phyloP scores from a whole-genome alignment of 1,284 basidiomycete species.

The Malassezia nana region DNA sequence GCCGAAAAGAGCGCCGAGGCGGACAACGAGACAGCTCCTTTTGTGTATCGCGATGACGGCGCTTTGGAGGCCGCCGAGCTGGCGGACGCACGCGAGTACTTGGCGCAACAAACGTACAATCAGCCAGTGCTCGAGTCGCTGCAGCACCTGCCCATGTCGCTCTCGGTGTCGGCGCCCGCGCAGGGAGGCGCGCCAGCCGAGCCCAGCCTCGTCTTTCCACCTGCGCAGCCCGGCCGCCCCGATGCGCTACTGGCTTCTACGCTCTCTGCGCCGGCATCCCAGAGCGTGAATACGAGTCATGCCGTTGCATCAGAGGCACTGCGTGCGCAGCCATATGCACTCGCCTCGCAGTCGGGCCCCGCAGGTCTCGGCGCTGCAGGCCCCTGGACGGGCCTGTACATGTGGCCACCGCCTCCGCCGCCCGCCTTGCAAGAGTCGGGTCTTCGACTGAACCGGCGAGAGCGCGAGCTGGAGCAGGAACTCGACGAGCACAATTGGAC shows the following conservation, averaged over 20 bases:
- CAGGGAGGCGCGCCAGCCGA: background rate
- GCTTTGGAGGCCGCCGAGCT: conserved; percentile 28
- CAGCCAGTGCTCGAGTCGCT: conserved; percentile 32
- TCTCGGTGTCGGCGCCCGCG: background rate
- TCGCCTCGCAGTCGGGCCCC: background rate
- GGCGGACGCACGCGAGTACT: conserved; percentile 24
- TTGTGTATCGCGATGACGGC: conserved; percentile 27
- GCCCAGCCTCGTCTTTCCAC: conserved; percentile 12
- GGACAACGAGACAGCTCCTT: background rate
- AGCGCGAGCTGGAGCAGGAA: conserved; percentile 33
- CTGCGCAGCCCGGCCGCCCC: conserved; percentile 14
- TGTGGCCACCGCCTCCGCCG: conserved; percentile 21
- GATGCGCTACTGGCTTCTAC: conserved; percentile 20
- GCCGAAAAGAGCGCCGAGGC: background rate
- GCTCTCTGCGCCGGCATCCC: background rate
- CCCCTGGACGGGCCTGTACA: background rate
- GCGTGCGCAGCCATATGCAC: conserved; percentile 4
- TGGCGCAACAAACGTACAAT: conserved; percentile 23
- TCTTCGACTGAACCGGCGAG: conserved; percentile 28
- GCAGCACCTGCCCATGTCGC: conserved; percentile 14
- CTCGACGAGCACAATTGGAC: conserved; percentile 34
- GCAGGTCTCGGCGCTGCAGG: background rate
- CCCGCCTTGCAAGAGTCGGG: conserved; percentile 26
- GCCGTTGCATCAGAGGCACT: conserved; percentile 2
- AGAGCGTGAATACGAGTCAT: conserved; percentile 18